Conservation (phyloP, 331 rosid genomes). For the Stylosanthes scabra region DNA sequence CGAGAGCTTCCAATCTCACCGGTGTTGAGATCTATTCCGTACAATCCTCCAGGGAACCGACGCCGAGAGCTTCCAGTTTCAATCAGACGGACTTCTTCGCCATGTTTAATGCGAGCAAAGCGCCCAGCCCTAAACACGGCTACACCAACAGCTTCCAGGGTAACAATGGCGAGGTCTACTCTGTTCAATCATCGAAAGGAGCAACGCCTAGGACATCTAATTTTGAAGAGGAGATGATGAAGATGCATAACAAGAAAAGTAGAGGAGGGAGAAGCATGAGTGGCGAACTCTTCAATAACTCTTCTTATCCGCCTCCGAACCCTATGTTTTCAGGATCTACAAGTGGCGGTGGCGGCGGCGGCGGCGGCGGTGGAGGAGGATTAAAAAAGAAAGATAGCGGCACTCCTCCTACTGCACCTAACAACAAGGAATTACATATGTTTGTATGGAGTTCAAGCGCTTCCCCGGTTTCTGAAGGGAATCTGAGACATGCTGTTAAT, state of each 20-base stretch:
- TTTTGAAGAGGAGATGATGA: slow-evolving; percentile 78
- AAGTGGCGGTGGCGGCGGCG: too few relatives aligned
- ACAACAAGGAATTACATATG: slow-evolving; percentile 94
- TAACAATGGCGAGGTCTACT: slow-evolving; percentile 61
- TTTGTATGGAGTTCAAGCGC: slow-evolving; percentile 98
- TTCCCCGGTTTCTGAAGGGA: slow-evolving; percentile 91
- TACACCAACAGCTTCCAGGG: slow-evolving; percentile 67
- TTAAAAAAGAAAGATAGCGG: slow-evolving; percentile 65
- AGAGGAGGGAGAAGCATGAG: slow-evolving; percentile 76
- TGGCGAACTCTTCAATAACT: slow-evolving; percentile 74
- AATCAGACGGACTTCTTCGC: slow-evolving; percentile 90
- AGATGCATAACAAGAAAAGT: slow-evolving; percentile 55
- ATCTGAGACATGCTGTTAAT: slow-evolving; percentile 73
- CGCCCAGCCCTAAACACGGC: slow-evolving; percentile 89
- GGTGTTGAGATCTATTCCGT: slow-evolving; percentile 97
- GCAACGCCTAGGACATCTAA: slow-evolving; percentile 80
- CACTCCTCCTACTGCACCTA: slow-evolving; percentile 31
- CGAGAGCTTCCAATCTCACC: slow-evolving; percentile 85
- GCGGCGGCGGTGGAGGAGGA: too few relatives aligned
- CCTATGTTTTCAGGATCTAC: slow-evolving; percentile 83
- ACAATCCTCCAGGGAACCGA: slow-evolving; percentile 92
- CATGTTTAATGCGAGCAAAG: slow-evolving; percentile 81
- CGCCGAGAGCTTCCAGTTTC: slow-evolving; percentile 93
- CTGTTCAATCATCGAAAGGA: slow-evolving; percentile 76
- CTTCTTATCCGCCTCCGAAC: slow-evolving; percentile 85